A percentile compares a stretch with the other conserved stretches of the same genome.
Conservation (phyloP, 73 alveolate species). For the Effrenium voratum region DNA sequence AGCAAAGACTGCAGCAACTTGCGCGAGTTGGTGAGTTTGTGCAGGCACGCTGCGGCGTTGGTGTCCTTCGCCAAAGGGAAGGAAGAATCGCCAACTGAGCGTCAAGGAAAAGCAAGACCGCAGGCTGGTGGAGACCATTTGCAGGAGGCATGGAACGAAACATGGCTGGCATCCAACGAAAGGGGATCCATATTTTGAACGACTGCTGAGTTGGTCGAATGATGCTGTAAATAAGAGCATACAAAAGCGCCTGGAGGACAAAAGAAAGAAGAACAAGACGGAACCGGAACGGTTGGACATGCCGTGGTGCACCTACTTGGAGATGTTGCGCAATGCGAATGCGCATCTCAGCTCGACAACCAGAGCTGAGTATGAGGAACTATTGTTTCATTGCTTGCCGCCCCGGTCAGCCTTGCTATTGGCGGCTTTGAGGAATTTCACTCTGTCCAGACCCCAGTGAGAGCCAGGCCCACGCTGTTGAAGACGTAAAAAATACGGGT, state of each 20-base stretch:
- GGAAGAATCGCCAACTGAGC: neutral
- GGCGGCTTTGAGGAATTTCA: constrained; percentile 9
- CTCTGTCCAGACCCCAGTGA: neutral
- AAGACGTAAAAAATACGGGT: neutral
- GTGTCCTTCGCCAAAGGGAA: too few species aligned
- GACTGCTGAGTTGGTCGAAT: neutral
- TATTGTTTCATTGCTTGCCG: neutral
- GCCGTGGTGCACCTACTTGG: neutral
- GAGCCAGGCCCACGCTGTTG: constrained; percentile 26
- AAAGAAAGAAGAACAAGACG: too few species aligned
- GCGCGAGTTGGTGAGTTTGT: constrained; percentile 15
- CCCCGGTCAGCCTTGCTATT: constrained; percentile 1
- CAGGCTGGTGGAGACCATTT: constrained; percentile 5
- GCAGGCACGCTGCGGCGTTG: neutral
- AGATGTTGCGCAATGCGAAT: constrained; percentile 10
- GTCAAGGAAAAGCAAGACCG: neutral
- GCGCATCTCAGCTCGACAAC: neutral
- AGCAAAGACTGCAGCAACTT: neutral
- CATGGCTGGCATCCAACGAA: constrained; percentile 13
- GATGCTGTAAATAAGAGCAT: neutral
- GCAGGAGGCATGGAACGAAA: neutral
- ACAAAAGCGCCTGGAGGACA: too few species aligned
- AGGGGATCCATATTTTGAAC: neutral
- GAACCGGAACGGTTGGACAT: neutral
- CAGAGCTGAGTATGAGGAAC: neutral